phyloP scores from a whole-genome alignment of 164 flowering plant species.

The Houttuynia cordata region DNA sequence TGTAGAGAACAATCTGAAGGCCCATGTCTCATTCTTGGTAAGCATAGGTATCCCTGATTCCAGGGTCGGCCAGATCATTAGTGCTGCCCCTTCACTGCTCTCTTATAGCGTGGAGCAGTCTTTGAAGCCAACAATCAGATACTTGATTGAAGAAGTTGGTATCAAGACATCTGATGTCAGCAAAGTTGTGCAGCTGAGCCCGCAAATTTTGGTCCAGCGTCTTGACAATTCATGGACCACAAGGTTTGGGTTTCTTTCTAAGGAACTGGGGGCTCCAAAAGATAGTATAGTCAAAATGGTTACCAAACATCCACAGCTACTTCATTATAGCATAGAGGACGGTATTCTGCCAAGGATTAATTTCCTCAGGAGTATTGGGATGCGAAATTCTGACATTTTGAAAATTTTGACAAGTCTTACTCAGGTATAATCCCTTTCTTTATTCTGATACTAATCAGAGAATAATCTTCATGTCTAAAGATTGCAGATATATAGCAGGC shows the following conservation, averaged over 20 bases:
- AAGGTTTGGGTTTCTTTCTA: constrained; percentile 60
- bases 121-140: constrained; percentile 76
- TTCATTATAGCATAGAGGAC: constrained; percentile 90
- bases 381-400: constrained; percentile 69
- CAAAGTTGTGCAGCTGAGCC: constrained; percentile 92
- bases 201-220: constrained; percentile 84
- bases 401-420: constrained; percentile 84
- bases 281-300: constrained; percentile 86
- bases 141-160: constrained; percentile 88
- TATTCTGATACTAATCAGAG: no score
- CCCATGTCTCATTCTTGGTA: constrained; percentile 66
- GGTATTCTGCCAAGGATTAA: constrained; percentile 85
- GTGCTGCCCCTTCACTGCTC: constrained; percentile 79
- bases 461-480: background rate
- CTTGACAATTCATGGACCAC: constrained; percentile 75
- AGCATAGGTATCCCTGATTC: constrained; percentile 69
- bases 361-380: constrained; percentile 83
- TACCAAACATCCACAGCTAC: constrained; percentile 86
- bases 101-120: constrained; percentile 93
- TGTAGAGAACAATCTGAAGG: constrained; percentile 70
- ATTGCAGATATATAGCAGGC: no score
- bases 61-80: constrained; percentile 64
- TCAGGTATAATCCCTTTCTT: constrained; percentile 33
- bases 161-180: constrained; percentile 51
- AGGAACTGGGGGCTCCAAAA: constrained; percentile 83